Evolutionary conservation across 1,139 yeast genomes (phyloP), one percentile per base, ranked within the genome.

Genomic region (Nakaseomyces uthaithaninus): DNA sequence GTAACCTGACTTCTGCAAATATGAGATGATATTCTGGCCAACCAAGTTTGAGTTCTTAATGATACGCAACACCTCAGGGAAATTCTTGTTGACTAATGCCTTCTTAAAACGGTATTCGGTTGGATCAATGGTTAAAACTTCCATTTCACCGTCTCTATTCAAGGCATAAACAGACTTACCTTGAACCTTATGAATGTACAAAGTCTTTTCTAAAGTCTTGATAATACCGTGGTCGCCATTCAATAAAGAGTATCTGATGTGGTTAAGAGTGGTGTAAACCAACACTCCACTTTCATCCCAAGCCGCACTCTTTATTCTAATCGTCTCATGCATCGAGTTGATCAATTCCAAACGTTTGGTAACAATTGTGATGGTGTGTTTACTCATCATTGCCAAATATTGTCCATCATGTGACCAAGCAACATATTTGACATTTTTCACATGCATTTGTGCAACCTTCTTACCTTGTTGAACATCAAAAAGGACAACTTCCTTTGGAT

Each of bases 241-340:
- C 59, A 89, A 71, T 55, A 93, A 70, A 38, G 94, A 81, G 65
- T 91, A 93, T 66, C 91, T 91, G 66, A 93, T 82, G 62, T 93
- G 99, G 66, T 91, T 91, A 60, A 93, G 73, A 17, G 99, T 93
- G 19, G 96, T 82, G 64, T 89, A 93, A 52, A 93, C 72, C 60
- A 93, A 72, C 28, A 93, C 94, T 37, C 93, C 93, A 37, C 85
- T 71, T 54, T 87, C 96, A 62, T 91, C 98, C 97, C 97, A 93
- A 10, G 95, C 87, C 37, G 96, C 97, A 67, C 94, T 81, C 69
- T 93, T 93, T 57, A 93, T 86, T 63, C 98, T 75, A 52, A 93
- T 91, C 4, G 98, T 91, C 67, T 93, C 99, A 60, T 89, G 97
- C 75, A 89, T 74, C 4, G 94, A 80, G 40, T 91, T 80, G 33